Evolutionary conservation across 495 filamentous ascomycete genomes (phyloP).

Genomic region (Aspergillus funiculosus): DNA sequence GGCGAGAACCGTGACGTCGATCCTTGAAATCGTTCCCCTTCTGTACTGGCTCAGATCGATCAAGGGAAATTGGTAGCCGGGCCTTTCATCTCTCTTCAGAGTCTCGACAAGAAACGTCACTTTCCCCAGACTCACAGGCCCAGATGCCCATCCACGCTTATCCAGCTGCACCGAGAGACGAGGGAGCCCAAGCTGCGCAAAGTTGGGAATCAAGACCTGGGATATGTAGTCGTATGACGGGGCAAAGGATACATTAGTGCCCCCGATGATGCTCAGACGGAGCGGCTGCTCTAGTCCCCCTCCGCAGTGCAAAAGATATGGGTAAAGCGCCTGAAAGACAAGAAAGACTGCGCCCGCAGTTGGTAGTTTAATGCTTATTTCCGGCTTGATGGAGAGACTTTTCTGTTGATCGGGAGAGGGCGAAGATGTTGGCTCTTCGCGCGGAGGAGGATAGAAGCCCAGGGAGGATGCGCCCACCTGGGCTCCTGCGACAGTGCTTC

Average conservation of each 20-base stretch:
- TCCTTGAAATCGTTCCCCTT: slow-evolving; percentile 46
- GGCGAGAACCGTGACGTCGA: slow-evolving; percentile 58
- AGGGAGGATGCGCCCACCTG: slow-evolving; percentile 49
- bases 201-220: slow-evolving; percentile 67
- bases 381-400: slow-evolving; percentile 6
- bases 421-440: not conserved
- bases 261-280: slow-evolving; percentile 59
- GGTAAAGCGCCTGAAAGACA: slow-evolving; percentile 78
- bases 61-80: slow-evolving; percentile 34
- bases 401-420: not conserved
- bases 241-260: slow-evolving; percentile 69
- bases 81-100: slow-evolving; percentile 21
- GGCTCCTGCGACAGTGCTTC: slow-evolving; percentile 51
- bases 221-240: slow-evolving; percentile 71
- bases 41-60: slow-evolving; percentile 34
- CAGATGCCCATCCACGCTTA: slow-evolving; percentile 62
- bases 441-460: slow-evolving; percentile 42
- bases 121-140: slow-evolving; percentile 50
- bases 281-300: slow-evolving; percentile 1
- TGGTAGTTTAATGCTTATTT: slow-evolving; percentile 29
- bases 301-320: slow-evolving; percentile 62
- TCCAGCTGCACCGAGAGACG: slow-evolving; percentile 49
- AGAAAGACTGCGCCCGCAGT: slow-evolving; percentile 51
- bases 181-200: slow-evolving; percentile 58
- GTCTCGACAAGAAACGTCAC: slow-evolving; percentile 55